Conservation (phyloP, 2,329 filamentous ascomycete genomes). For the Trichoderma koningiopsis region DNA sequence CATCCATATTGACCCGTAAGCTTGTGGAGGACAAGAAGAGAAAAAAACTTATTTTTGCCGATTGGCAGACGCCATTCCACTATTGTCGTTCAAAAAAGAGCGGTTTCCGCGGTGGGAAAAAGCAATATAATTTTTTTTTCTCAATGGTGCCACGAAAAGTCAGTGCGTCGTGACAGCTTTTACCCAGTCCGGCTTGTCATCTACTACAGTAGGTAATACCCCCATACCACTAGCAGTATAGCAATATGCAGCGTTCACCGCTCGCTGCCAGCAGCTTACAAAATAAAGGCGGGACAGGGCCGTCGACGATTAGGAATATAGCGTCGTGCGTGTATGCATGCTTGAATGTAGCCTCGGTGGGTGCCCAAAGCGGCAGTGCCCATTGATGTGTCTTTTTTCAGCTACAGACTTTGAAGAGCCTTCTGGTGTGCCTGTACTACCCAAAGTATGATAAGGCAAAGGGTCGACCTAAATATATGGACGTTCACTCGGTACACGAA, state of each 20-base stretch:
- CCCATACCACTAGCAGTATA: background rate
- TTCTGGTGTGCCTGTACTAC: background rate
- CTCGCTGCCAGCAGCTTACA: conserved; percentile 1
- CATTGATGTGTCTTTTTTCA: background rate
- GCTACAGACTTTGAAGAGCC: background rate
- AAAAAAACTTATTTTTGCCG: conserved; percentile 8
- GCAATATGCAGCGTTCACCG: conserved; percentile 20
- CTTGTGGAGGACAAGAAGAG: conserved; percentile 1
- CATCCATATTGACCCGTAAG: conserved; percentile 17
- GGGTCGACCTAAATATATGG: background rate
- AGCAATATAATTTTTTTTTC: background rate
- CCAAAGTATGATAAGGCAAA: background rate
- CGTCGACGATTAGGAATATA: background rate
- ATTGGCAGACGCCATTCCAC: background rate
- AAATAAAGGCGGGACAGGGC: background rate
- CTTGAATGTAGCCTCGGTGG: background rate
- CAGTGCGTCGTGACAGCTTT: conserved; percentile 8
- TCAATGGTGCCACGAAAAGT: background rate
- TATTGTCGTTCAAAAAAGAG: background rate
- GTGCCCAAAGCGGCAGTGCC: background rate
- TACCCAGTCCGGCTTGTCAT: background rate
- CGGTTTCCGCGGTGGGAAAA: conserved; percentile 11
- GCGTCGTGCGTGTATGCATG: background rate
- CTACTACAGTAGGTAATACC: background rate
- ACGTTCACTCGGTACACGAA: background rate